phyloP scores from a whole-genome alignment of 2,329 filamentous ascomycete genomes.

The Chrysosporium keratinophilum region DNA sequence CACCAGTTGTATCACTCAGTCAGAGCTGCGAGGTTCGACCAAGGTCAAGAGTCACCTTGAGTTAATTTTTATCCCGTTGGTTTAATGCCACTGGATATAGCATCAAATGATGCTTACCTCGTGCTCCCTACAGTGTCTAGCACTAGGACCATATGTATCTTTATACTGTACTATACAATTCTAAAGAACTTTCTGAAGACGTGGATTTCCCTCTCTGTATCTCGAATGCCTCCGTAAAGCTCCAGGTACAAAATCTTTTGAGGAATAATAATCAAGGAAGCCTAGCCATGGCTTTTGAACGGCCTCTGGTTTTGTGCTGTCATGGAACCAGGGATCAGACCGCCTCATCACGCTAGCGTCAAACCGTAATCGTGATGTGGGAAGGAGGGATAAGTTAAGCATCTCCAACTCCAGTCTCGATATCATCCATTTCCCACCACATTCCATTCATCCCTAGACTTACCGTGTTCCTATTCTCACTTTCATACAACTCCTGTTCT shows the following conservation, averaged over 20 bases:
- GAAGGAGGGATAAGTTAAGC: background rate
- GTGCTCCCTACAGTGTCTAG: too few relatives aligned
- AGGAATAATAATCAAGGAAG: background rate
- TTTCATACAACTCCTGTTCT: slow-evolving; percentile 11
- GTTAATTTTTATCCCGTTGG: too few relatives aligned
- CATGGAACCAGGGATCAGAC: slow-evolving; percentile 8
- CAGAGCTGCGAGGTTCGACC: background rate
- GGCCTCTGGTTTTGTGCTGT: background rate
- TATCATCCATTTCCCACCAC: slow-evolving; percentile 5
- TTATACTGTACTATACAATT: background rate
- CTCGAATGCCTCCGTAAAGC: too few relatives aligned
- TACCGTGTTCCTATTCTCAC: slow-evolving; percentile 17
- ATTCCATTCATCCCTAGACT: slow-evolving; percentile 15
- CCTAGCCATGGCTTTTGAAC: background rate
- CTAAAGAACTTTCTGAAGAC: background rate
- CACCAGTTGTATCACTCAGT: background rate
- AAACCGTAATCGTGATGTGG: slow-evolving; percentile 9
- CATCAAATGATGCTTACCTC: too few relatives aligned
- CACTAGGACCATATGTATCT: background rate
- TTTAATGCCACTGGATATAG: too few relatives aligned
- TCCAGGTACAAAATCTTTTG: background rate
- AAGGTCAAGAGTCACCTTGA: too few relatives aligned
- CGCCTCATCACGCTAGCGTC: slow-evolving; percentile 6
- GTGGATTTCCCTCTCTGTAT: too few relatives aligned
- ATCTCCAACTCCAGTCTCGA: slow-evolving; percentile 3